Percentiles rank a stretch among this genome's conserved stretches.
These are phyloP conservation scores for Nicotiana knightiana DNA, from an alignment of 257 asterid genomes.

Conservation along the genomic window DNA sequence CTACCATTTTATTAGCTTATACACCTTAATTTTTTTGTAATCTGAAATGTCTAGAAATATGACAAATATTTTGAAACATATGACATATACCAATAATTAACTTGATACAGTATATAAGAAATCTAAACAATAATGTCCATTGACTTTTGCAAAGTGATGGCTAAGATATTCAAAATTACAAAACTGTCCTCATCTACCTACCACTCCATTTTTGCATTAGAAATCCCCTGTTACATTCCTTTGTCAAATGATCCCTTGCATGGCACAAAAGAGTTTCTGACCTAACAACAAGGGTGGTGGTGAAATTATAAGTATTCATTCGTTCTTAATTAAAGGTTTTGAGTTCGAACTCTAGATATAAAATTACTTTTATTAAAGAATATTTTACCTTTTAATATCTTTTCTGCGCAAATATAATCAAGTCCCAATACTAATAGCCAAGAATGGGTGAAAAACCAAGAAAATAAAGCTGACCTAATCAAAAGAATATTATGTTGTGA, in stretches of 20 bases:
- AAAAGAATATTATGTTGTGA: slow-evolving; percentile 10
- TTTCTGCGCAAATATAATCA: fast-evolving
- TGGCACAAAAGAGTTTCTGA: background rate
- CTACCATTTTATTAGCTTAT: too few relatives aligned
- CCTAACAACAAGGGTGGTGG: fast-evolving
- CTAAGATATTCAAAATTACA: background rate
- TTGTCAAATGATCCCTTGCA: background rate
- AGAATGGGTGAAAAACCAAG: too few relatives aligned
- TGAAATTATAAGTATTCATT: too few relatives aligned
- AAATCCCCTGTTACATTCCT: background rate
- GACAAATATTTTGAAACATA: background rate
- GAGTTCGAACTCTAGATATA: fast-evolving
- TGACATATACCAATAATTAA: background rate
- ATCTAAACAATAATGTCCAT: background rate
- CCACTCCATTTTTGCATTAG: background rate
- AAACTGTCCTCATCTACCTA: slow-evolving; percentile 9
- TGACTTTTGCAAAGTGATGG: slow-evolving; percentile 14
- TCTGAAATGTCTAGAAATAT: too few relatives aligned
- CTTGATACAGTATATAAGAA: background rate
- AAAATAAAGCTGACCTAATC: too few relatives aligned
- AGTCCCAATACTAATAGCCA: too few relatives aligned
- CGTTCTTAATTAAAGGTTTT: too few relatives aligned
- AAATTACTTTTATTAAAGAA: fast-evolving
- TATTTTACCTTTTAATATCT: fast-evolving
- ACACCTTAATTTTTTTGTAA: too few relatives aligned